A percentile compares a stretch with the other conserved stretches of the same genome.
These are phyloP conservation scores for Tolypocladium album DNA, from an alignment of 2,329 filamentous ascomycete species.

Conservation along the genomic window DNA sequence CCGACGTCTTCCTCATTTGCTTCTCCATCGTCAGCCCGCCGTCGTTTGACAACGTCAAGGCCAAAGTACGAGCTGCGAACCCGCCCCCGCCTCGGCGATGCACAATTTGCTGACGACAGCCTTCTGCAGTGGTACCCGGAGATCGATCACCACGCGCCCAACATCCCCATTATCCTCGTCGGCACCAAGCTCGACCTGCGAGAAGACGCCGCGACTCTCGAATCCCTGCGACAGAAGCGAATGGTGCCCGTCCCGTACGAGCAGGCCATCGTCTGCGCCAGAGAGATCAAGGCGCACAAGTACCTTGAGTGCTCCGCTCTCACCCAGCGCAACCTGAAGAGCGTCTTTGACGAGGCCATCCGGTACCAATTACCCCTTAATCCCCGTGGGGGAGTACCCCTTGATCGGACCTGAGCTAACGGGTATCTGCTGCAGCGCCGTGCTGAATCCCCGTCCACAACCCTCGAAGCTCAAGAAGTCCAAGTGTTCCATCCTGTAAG, in stretches of 20 bases:
- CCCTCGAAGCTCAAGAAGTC: conserved; percentile 48
- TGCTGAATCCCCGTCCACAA: conserved; percentile 57
- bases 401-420: not conserved
- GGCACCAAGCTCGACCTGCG: conserved; percentile 94
- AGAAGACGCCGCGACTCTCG: conserved; percentile 74
- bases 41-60: conserved; percentile 97
- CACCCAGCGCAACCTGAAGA: conserved; percentile 95
- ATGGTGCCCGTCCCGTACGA: conserved; percentile 90
- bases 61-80: conserved; percentile 57
- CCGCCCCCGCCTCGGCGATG: not conserved
- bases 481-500: conserved; percentile 61
- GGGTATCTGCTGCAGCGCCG: conserved; percentile 39
- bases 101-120: conserved; percentile 6
- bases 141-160: conserved; percentile 92
- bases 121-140: conserved; percentile 78
- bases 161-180: conserved; percentile 92
- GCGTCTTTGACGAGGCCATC: conserved; percentile 97
- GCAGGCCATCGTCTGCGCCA: conserved; percentile 77
- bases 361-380: conserved; percentile 48
- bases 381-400: no score
- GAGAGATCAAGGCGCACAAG: conserved; percentile 92
- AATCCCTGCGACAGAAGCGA: conserved; percentile 77
- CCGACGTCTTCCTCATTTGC: conserved; percentile 96
- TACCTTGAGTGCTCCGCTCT: conserved; percentile 97
- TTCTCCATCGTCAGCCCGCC: conserved; percentile 97